Base-by-base conservation (phyloP, 2,329 filamentous ascomycete genomes). In the Alternaria burnsii region DNA sequence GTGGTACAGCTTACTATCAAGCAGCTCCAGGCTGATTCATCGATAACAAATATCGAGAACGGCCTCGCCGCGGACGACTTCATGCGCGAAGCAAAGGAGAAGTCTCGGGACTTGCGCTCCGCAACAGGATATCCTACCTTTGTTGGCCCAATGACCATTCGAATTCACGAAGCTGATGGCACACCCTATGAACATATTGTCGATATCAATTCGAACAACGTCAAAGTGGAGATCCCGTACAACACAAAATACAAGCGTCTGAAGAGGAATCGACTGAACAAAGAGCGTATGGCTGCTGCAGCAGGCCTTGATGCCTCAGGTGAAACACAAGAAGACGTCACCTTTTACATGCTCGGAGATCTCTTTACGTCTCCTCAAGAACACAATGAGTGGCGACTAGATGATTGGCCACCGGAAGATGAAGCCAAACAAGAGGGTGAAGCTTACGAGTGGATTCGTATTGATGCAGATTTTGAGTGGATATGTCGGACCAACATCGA, bases 381-480 rank as follows among this genome's bases (percentile, higher is more conserved):
- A 55, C 87, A 92, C 46, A 83, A 87, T 52, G 88, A 92, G 42
- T 99, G 95, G 94, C 88, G 87, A 52, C 84, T 99, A 6, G 87
- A 88, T 6, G 94, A 98, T 66, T 99, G 94, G 94, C 90, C 91
- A 48, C 87, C 91, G 61, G 92, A 96, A 56, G 92, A 94, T 16
- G 94, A 98, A 78, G 86, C 90, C 36, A 89, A 89, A 71, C 98
- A 99, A 94, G 93, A 95, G 58, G 89, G 93, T 66, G 95, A 99
- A 76, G 97, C 93, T 0, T 99, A 97, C 73, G 95, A 99, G 77
- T 99, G 96, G 95, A 97, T 99, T 69, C 90, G 95, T 20, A 91
- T 98, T 81, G 95, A 99, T 78, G 94, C 94, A 16, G 96, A 99
- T 79, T 98, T 98, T 69, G 95, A 99, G 77, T 99, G 95, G 95